Conservation (phyloP, 2,329 filamentous ascomycete genomes). For the Neoarthrinium moseri region DNA sequence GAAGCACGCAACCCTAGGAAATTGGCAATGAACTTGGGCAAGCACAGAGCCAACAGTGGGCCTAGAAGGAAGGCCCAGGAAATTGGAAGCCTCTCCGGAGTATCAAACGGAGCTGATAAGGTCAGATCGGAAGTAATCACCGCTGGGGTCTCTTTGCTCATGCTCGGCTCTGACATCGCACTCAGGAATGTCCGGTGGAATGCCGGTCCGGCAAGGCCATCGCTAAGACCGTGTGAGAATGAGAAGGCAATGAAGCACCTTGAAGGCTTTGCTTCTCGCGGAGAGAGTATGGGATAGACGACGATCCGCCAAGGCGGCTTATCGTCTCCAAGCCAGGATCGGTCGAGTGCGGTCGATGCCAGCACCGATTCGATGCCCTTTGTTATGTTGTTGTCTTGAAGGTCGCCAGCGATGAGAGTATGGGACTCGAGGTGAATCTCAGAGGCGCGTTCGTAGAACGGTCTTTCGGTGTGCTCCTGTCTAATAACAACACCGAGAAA, state of each 20-base stretch:
- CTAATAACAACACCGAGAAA: slow-evolving; percentile 34
- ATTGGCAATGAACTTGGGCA: slow-evolving; percentile 32
- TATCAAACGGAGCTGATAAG: slow-evolving; percentile 36
- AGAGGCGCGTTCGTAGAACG: slow-evolving; percentile 28
- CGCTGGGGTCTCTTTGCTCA: not conserved
- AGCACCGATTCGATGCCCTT: slow-evolving; percentile 23
- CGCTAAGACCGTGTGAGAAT: slow-evolving; percentile 42
- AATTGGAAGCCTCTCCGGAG: slow-evolving; percentile 34
- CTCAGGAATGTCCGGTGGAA: slow-evolving; percentile 41
- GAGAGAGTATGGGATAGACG: slow-evolving; percentile 26
- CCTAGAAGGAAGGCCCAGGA: slow-evolving; percentile 42
- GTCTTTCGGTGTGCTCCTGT: slow-evolving; percentile 33
- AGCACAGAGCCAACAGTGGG: slow-evolving; percentile 33
- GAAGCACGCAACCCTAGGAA: slow-evolving; percentile 30
- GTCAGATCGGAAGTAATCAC: slow-evolving; percentile 13
- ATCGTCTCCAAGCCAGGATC: slow-evolving; percentile 22
- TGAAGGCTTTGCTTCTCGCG: not conserved
- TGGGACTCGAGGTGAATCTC: slow-evolving; percentile 37
- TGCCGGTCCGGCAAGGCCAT: slow-evolving; percentile 38
- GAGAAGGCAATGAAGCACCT: slow-evolving; percentile 36
- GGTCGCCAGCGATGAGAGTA: slow-evolving; percentile 25
- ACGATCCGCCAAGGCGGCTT: slow-evolving; percentile 43
- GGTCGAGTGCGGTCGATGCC: slow-evolving; percentile 30
- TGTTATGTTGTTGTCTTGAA: slow-evolving; percentile 8
- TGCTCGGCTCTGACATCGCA: slow-evolving; percentile 12